These are phyloP conservation scores for Pouteria campechiana DNA, from an alignment of 179 eudicot genomes.

Conservation along the genomic window DNA sequence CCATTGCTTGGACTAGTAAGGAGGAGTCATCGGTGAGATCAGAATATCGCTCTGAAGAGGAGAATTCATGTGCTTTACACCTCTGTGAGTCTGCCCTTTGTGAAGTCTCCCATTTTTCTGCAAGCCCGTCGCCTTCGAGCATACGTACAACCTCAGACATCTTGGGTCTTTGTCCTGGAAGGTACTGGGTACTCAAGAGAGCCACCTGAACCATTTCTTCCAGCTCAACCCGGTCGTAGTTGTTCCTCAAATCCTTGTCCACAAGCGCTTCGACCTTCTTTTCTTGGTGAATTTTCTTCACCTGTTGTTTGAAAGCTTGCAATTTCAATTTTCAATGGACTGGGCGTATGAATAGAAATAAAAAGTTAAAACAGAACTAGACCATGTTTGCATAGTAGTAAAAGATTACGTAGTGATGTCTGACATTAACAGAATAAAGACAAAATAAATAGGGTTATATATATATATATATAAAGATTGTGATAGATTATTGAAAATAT, in stretches of 20 bases:
- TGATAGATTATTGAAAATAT: too few relatives aligned
- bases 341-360: too few relatives aligned
- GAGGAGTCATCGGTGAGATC: conserved; percentile 43
- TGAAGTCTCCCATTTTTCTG: conserved; percentile 51
- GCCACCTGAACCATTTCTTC: conserved; percentile 46
- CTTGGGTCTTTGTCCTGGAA: conserved; percentile 37
- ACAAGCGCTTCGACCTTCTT: conserved; percentile 35
- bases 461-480: too few relatives aligned
- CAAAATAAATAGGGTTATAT: too few relatives aligned
- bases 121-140: conserved; percentile 51
- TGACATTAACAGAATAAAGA: too few relatives aligned
- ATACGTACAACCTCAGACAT: conserved; percentile 49
- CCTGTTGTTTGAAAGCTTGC: too few relatives aligned
- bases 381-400: too few relatives aligned
- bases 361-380: too few relatives aligned
- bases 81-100: conserved; percentile 26
- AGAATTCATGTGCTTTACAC: conserved; percentile 21
- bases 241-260: conserved; percentile 30
- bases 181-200: conserved; percentile 36
- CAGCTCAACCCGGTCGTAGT: conserved; percentile 32
- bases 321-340: too few relatives aligned
- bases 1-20: conserved; percentile 35
- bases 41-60: conserved; percentile 32
- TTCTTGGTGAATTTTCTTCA: conserved; percentile 38
- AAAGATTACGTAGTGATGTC: too few relatives aligned